Base-by-base conservation (phyloP, 108 stramenopile genomes). In the Cyclostephanos tholiformis region DNA sequence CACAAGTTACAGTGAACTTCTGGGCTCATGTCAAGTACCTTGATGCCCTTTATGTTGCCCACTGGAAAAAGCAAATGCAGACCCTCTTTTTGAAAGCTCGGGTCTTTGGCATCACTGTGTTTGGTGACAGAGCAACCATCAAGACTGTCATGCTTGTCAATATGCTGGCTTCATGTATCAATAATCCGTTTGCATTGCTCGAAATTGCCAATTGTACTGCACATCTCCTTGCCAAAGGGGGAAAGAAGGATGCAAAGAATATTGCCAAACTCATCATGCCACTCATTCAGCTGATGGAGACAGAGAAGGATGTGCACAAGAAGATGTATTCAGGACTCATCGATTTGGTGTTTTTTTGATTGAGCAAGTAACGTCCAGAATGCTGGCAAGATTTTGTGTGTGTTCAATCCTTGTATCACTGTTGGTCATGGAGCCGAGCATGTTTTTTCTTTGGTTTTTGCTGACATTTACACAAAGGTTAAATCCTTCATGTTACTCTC, bases 341-440 rank as follows among this genome's bases (percentile, higher is more conserved):
- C 59, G 69, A 70, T 46, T 57, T 70, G 20, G 26, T 57, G 16
- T 59, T 70, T 61, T 70, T 70, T 46, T n/a, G 69, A 70, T 70
- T 56, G 69, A n/a, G 69, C 69, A 4, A 59, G 4, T 13, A 70
- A 58, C 35, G 57, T 70, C 4, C 69, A 70, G 25, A 70, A 70
- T 39, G 69, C 60, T 17, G 69, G 57, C 19, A 7, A 23, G 17
- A 58, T 70, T 43, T n/a, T 52, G 49, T 16, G 22, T 14, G 55
- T n/a, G 41, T 20, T 22, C n/a, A 59, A 59, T 61, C 69, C 69
- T 30, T 23, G 44, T 35, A 36, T 39, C 39, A 70, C 69, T 23
- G 38, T 59, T 46, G 27, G 49, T 20, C 69, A 70, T 58, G 69
- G 69, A 7, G 35, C 55, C 10, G 69, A 70, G 29, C 69, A 70